phyloP scores from a whole-genome alignment of 2,329 filamentous ascomycete genomes.

The Penicillium corylophilum region DNA sequence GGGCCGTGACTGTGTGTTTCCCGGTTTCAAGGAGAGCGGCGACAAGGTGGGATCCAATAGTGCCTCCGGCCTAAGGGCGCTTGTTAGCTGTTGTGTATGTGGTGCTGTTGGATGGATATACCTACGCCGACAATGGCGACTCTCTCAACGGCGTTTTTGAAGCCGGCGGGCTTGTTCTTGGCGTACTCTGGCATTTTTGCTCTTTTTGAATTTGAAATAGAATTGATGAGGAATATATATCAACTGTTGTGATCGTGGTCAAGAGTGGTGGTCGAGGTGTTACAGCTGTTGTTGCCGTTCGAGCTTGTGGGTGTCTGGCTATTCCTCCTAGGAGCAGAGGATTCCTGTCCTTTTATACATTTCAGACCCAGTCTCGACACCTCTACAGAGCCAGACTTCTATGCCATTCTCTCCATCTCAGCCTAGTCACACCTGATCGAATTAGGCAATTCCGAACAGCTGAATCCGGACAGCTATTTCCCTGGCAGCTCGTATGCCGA shows the following conservation, averaged over 20 bases:
- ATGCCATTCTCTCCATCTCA: not conserved
- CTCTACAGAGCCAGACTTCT: not conserved
- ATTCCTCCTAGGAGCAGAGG: not conserved
- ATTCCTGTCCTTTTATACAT: not conserved
- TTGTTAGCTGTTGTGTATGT: not conserved
- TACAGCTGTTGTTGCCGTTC: not conserved
- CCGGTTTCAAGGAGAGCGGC: conserved; percentile 2
- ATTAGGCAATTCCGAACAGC: not conserved
- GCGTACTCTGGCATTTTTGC: conserved; percentile 3
- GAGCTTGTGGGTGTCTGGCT: not conserved
- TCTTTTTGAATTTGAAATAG: not conserved
- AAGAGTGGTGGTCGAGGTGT: not conserved
- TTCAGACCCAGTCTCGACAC: not conserved
- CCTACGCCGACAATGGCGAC: conserved; percentile 11
- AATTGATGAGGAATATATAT: not conserved
- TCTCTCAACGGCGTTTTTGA: conserved; percentile 6
- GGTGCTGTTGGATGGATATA: not conserved
- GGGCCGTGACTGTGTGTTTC: conserved; percentile 4
- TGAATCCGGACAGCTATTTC: not conserved
- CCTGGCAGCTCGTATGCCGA: not conserved
- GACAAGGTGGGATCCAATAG: conserved; percentile 2
- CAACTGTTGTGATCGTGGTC: not conserved
- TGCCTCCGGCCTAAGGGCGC: conserved; percentile 3
- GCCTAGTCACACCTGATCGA: not conserved
- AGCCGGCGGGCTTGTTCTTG: conserved; percentile 5